Percentiles rank a stretch among this genome's conserved stretches.
Evolutionary conservation across 2,329 filamentous ascomycete genomes (phyloP).

Genomic region (Xylariomycetidae sp.): DNA sequence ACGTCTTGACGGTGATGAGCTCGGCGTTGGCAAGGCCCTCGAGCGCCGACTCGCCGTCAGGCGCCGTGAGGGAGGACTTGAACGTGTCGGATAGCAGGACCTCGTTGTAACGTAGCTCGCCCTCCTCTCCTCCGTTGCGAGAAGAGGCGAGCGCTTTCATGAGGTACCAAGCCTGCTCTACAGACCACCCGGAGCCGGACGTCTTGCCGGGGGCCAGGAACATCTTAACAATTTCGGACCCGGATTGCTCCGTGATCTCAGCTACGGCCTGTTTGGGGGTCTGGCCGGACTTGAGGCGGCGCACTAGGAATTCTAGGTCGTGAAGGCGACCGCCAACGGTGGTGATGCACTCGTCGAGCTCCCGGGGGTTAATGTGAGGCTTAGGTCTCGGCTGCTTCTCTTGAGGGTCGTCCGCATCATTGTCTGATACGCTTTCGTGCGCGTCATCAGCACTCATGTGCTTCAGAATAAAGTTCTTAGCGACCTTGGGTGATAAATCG

Average conservation of each 20-base stretch:
- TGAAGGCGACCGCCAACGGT: slow-evolving; percentile 87
- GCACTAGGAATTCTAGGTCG: slow-evolving; percentile 89
- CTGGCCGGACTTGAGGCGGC: slow-evolving; percentile 83
- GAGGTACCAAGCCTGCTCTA: slow-evolving; percentile 85
- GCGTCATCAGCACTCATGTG: slow-evolving; percentile 54
- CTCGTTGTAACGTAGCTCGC: slow-evolving; percentile 86
- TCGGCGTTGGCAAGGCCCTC: slow-evolving; percentile 80
- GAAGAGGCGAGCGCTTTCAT: slow-evolving; percentile 69
- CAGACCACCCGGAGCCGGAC: slow-evolving; percentile 60
- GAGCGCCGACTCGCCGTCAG: slow-evolving; percentile 68
- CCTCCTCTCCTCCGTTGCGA: slow-evolving; percentile 47
- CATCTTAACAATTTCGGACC: slow-evolving; percentile 89
- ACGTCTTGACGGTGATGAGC: slow-evolving; percentile 70
- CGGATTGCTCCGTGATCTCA: slow-evolving; percentile 85
- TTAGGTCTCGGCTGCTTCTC: slow-evolving; percentile 23
- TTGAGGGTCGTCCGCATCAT: slow-evolving; percentile 17
- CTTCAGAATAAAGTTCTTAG: slow-evolving; percentile 83
- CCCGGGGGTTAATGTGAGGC: slow-evolving; percentile 46
- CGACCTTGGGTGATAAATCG: slow-evolving; percentile 80
- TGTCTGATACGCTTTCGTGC: slow-evolving; percentile 25
- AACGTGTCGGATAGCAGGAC: slow-evolving; percentile 75
- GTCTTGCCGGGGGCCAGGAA: slow-evolving; percentile 66
- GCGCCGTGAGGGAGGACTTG: slow-evolving; percentile 48
- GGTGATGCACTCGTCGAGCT: slow-evolving; percentile 77
- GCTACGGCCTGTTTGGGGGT: slow-evolving; percentile 73